A percentile compares a stretch with the other conserved stretches of the same genome.
Evolutionary conservation across 1,284 basidiomycete species (phyloP).

Genomic region (Trametes versicolor): DNA sequence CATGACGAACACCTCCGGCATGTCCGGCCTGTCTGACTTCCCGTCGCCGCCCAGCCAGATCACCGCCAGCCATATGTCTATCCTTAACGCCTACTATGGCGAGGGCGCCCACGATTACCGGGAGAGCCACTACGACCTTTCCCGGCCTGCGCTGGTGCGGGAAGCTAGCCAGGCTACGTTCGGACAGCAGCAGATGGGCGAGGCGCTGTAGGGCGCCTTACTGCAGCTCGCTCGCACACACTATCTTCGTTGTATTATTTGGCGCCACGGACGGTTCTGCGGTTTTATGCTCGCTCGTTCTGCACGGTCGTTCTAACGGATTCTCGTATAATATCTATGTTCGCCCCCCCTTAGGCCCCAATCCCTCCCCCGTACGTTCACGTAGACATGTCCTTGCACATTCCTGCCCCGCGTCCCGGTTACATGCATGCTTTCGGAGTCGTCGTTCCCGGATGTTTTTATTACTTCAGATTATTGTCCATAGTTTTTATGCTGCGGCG

Average conservation of each 20-base stretch:
- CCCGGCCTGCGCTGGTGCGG: slow-evolving; percentile 35
- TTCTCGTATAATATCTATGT: slow-evolving; percentile 22
- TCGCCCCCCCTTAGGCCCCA: neutral
- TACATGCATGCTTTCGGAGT: slow-evolving; percentile 3
- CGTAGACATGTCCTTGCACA: slow-evolving; percentile 1
- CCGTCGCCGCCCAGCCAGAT: slow-evolving; percentile 61
- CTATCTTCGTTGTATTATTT: slow-evolving; percentile 22
- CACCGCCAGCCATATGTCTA: slow-evolving; percentile 36
- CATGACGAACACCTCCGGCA: slow-evolving; percentile 66
- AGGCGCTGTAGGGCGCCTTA: slow-evolving; percentile 37
- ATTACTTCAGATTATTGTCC: slow-evolving; percentile 34
- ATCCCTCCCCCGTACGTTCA: neutral
- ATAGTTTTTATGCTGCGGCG: slow-evolving; percentile 8
- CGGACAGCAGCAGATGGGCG: slow-evolving; percentile 39
- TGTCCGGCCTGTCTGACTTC: slow-evolving; percentile 78
- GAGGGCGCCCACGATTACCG: slow-evolving; percentile 28
- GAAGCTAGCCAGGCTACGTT: slow-evolving; percentile 42
- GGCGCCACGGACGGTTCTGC: slow-evolving; percentile 20
- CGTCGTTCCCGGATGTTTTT: slow-evolving; percentile 22
- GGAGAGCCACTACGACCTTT: slow-evolving; percentile 21
- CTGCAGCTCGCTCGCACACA: neutral
- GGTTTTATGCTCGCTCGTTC: slow-evolving; percentile 4
- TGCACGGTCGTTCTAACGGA: slow-evolving; percentile 24
- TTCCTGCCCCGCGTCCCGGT: neutral
- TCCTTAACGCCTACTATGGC: slow-evolving; percentile 38